These are phyloP conservation scores for Aspergillus ellipticus DNA, from an alignment of 495 filamentous ascomycete genomes.

Conservation along the genomic window DNA sequence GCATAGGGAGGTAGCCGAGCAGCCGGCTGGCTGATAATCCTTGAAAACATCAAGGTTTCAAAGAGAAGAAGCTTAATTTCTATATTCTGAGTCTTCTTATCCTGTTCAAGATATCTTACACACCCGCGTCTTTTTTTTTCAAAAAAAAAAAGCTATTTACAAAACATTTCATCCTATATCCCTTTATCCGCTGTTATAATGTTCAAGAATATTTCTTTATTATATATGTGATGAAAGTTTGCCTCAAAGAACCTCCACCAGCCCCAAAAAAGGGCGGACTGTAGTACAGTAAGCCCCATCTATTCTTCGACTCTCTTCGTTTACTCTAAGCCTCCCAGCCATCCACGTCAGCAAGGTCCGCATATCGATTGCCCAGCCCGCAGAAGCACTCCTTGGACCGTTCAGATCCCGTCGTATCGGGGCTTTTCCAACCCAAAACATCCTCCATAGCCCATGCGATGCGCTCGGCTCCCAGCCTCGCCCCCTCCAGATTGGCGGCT, in stretches of 20 bases:
- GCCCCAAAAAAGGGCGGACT: conserved; percentile 54
- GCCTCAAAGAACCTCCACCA: too few species aligned
- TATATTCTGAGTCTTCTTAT: not conserved
- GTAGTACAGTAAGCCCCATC: too few species aligned
- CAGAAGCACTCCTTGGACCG: conserved; percentile 25
- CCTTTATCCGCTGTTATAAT: too few species aligned
- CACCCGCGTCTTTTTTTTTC: too few species aligned
- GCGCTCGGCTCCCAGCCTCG: conserved; percentile 59
- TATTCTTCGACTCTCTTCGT: not conserved
- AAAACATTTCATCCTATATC: too few species aligned
- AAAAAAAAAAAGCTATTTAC: too few species aligned
- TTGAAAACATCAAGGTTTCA: not conserved
- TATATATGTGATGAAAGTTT: too few species aligned
- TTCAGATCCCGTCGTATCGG: conserved; percentile 4
- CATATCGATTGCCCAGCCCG: conserved; percentile 28
- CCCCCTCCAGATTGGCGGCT: conserved; percentile 60
- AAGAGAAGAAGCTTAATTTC: not conserved
- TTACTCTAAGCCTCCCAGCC: not conserved
- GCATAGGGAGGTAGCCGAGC: too few species aligned
- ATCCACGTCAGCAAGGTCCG: conserved; percentile 14
- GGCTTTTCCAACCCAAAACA: conserved; percentile 28
- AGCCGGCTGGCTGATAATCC: too few species aligned
- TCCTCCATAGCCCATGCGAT: conserved; percentile 59
- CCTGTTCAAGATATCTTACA: not conserved
- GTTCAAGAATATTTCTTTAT: too few species aligned